Base-by-base conservation (phyloP, 192 early-diverging fungal genomes). In the Entomortierella parvispora region DNA sequence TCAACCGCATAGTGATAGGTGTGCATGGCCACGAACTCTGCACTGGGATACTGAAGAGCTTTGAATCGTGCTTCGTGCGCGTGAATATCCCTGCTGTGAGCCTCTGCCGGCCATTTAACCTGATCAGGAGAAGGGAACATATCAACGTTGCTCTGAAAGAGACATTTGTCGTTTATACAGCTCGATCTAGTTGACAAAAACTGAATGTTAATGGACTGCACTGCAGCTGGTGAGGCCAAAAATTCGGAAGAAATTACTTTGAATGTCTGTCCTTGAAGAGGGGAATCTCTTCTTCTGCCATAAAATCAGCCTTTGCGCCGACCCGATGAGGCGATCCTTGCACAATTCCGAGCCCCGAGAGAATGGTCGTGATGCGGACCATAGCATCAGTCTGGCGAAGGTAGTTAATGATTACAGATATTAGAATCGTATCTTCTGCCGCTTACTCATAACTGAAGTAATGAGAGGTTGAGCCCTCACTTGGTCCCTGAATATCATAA, bases 1-100 rank as follows among this genome's bases (percentile, higher is more conserved):
- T 88, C 87, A 1, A 88, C 87, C 7, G 85, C 85, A 14, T 77
- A 80, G 46, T 86, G 83, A 57, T 84, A 88, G 11, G 80, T 77
- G 58, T 83, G 69, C 48, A 83, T 58, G 14, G 74, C 69, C 76
- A 85, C 83, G 31, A 81, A 78, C 4, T 74, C 68, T 4, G 71
- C 78, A 7, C 52, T 65, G 6, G 81, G 80, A 26, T 79, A 77
- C 32, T 83, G 61, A 17, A 86, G 58, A 2, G 65, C 37, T 28
- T 81, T 70, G 59, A 83, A 86, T 0, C 54, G 46, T 18, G 68
- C 57, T 65, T 88, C 86, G 12, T 80, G 71, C 7, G 77, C 68
- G 55, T 79, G 65, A 22, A 81, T 80, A 29, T 81, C 69, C 32
- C 71, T 57, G 8, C 54, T 58, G 20, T 66, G 49, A 18, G 51